Base-by-base conservation (phyloP, 345 rosid genomes). In the Acer negundo region DNA sequence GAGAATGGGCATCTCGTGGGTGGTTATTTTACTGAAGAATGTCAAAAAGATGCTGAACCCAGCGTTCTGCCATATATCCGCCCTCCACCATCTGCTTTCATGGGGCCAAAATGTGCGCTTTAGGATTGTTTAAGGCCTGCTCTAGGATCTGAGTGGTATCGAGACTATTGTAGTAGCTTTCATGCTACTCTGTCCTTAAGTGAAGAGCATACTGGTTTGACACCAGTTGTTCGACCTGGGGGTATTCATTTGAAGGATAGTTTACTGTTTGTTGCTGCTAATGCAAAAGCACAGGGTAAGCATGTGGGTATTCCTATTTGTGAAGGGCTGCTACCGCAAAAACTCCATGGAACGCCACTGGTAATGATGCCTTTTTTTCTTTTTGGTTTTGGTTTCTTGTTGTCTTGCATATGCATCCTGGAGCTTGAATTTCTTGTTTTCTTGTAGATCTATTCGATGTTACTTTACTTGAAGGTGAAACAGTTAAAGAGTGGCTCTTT, bases 111-210 rank as follows among this genome's bases (percentile, higher is more conserved):
- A 79, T 95, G 98, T 86, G 92, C 97, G 10, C 89, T 95, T 4
- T 95, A 97, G 97, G 98, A 93, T 77, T 95, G 98, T 80, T 80
- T 92, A 58, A 88, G 97, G 80, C 98, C 98, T 61, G 92, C 93
- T 80, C 91, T 88, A 40, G 92, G 88, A 47, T 82, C 83, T 47
- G 92, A 88, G 20, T 84, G 86, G 87, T 86, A 72, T 62, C 58
- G 78, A 71, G 90, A 90, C 61, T 93, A 91, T 78, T 95, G 98
- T 88, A 89, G 95, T 75, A 77, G 86, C 76, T 88, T 82, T 86
- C 98, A 93, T 86, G 88, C 88, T 70, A 83, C 77, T 44, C 84
- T 89, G 70, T 95, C 98, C 49, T 63, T 78, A 15, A 83, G 76
- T 80, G 98, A 93, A 85, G 92, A 84, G 31, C 84, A 82, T 24